These are phyloP conservation scores for Hygrocybe coccinea DNA, from an alignment of 768 basidiomycete genomes.

Conservation along the genomic window DNA sequence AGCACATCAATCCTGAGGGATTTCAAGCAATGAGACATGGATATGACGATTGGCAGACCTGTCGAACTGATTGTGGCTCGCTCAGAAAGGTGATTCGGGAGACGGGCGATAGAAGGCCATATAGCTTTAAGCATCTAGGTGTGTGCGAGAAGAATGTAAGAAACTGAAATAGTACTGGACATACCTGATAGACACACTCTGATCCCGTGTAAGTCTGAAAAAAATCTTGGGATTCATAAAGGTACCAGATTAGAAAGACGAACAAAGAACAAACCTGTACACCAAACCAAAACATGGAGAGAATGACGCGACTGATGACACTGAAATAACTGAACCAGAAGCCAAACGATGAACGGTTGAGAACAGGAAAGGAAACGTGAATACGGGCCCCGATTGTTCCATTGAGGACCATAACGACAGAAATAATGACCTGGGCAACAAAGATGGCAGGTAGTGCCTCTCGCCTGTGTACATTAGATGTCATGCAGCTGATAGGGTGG, in stretches of 20 bases:
- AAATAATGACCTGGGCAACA: slow-evolving; percentile 67
- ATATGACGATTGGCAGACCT: slow-evolving; percentile 30
- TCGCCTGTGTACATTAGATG: slow-evolving; percentile 35
- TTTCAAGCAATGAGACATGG: not conserved
- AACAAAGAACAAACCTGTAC: slow-evolving; percentile 47
- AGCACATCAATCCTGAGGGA: slow-evolving; percentile 59
- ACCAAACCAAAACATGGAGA: slow-evolving; percentile 81
- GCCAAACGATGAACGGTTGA: slow-evolving; percentile 84
- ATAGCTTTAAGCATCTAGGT: slow-evolving; percentile 68
- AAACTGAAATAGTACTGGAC: not conserved
- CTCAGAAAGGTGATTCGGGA: slow-evolving; percentile 61
- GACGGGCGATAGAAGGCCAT: slow-evolving; percentile 63
- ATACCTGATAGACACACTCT: slow-evolving; percentile 65
- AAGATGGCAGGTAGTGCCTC: slow-evolving; percentile 69
- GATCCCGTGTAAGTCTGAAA: slow-evolving; percentile 53
- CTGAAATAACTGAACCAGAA: slow-evolving; percentile 89
- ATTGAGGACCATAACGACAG: slow-evolving; percentile 69
- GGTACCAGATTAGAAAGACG: not conserved
- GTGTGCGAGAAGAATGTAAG: not conserved
- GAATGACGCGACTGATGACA: slow-evolving; percentile 68
- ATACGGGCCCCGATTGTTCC: slow-evolving; percentile 74
- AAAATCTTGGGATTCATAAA: not conserved
- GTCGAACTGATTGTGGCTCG: slow-evolving; percentile 59
- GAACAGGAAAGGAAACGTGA: slow-evolving; percentile 68
- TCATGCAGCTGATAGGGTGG: not conserved